Percentiles rank a stretch among this genome's conserved stretches.
These are phyloP conservation scores for Anthracocystis walkeri DNA, from an alignment of 1,284 basidiomycete genomes.

Conservation along the genomic window DNA sequence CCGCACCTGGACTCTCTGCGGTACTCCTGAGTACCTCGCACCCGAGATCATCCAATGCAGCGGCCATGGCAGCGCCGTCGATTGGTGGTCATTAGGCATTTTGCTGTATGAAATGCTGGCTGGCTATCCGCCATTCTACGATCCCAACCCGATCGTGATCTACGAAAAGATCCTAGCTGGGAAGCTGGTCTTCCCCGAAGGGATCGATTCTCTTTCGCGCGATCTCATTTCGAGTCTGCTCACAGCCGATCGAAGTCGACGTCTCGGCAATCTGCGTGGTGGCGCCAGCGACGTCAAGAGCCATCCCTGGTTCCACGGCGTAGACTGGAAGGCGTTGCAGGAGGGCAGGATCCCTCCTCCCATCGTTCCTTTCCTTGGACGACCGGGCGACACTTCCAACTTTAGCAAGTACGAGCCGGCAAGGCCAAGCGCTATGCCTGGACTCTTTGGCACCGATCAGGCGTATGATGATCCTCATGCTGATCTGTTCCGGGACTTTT, in stretches of 20 bases:
- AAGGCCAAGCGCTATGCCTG: slow-evolving; percentile 35
- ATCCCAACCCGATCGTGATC: slow-evolving; percentile 54
- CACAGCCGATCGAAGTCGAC: slow-evolving; percentile 71
- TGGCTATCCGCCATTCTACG: slow-evolving; percentile 68
- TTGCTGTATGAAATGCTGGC: slow-evolving; percentile 66
- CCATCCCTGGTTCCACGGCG: slow-evolving; percentile 72
- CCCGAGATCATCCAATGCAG: slow-evolving; percentile 67
- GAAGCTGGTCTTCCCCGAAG: slow-evolving; percentile 71
- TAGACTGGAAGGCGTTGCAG: slow-evolving; percentile 71
- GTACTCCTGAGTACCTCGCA: slow-evolving; percentile 67
- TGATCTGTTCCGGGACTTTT: slow-evolving; percentile 42
- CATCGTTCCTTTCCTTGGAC: slow-evolving; percentile 71
- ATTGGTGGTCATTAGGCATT: slow-evolving; percentile 68
- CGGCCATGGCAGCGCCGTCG: slow-evolving; percentile 63
- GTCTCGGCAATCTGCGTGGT: slow-evolving; percentile 72
- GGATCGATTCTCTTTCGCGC: slow-evolving; percentile 72
- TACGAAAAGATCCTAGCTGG: slow-evolving; percentile 71
- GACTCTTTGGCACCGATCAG: slow-evolving; percentile 26
- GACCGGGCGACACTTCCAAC: slow-evolving; percentile 74
- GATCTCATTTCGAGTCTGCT: slow-evolving; percentile 72
- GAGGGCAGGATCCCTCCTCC: slow-evolving; percentile 71
- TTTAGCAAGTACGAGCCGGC: slow-evolving; percentile 50
- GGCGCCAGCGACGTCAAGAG: slow-evolving; percentile 72
- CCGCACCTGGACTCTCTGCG: slow-evolving; percentile 65
- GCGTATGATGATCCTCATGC: slow-evolving; percentile 17